Percentiles rank a stretch among this genome's conserved stretches.
phyloP scores from a whole-genome alignment of 2,329 filamentous ascomycete genomes.

The Hymenoscyphus infarciens region DNA sequence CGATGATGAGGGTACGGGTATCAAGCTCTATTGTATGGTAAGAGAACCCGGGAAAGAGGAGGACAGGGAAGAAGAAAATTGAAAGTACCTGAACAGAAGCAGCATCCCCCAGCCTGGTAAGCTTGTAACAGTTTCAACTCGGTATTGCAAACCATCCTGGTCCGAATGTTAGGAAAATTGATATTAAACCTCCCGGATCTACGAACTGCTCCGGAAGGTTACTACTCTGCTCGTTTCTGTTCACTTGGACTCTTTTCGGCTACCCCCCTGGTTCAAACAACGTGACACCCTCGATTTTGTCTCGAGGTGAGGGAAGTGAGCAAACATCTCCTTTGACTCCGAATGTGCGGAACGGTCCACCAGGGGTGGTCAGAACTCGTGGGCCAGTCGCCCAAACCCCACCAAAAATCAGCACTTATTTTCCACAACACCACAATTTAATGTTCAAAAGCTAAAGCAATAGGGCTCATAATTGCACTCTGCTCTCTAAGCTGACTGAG shows the following conservation, averaged over 20 bases:
- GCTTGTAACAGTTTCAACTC: not conserved
- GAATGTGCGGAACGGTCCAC: too few relatives aligned
- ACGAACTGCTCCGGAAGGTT: not conserved
- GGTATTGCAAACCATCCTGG: not conserved
- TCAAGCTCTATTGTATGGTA: conserved; percentile 50
- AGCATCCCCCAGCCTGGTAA: not conserved
- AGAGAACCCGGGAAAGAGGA: conserved; percentile 37
- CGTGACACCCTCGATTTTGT: too few relatives aligned
- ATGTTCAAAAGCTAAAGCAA: too few relatives aligned
- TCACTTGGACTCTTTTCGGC: not conserved
- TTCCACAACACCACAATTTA: too few relatives aligned
- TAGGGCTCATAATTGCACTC: too few relatives aligned
- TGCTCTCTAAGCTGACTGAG: too few relatives aligned
- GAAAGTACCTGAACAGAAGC: not conserved
- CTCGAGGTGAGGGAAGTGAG: too few relatives aligned
- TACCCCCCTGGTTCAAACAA: not conserved
- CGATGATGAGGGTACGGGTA: conserved; percentile 46
- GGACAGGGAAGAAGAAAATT: not conserved
- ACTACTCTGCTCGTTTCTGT: not conserved
- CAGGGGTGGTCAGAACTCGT: too few relatives aligned
- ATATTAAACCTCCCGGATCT: not conserved
- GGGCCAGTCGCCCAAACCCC: too few relatives aligned
- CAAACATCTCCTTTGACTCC: too few relatives aligned
- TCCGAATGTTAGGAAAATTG: not conserved
- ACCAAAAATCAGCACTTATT: too few relatives aligned